Conservation (phyloP, 2,329 filamentous ascomycete genomes). For the Ceratocystis cubensis region DNA sequence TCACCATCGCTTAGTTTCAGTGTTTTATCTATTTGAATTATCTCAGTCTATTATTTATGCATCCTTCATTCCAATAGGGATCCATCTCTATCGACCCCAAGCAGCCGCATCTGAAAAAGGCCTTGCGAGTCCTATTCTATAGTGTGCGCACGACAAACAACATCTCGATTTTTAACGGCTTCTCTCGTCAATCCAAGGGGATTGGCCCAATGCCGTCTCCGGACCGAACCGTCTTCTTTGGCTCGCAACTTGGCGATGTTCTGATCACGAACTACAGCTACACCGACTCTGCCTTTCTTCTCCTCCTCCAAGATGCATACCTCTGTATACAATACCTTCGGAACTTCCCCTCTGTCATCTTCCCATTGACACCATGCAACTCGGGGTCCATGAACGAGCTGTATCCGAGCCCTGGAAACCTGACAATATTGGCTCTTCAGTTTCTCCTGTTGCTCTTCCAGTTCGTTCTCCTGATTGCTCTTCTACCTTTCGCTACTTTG, state of each 20-base stretch:
- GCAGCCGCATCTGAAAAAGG: too few relatives aligned
- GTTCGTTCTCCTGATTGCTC: conserved; percentile 46
- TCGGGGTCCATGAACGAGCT: conserved; percentile 52
- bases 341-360: conserved; percentile 49
- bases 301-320: conserved; percentile 28
- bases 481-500: conserved; percentile 36
- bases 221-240: conserved; percentile 39
- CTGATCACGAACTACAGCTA: conserved; percentile 50
- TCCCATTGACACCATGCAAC: conserved; percentile 41
- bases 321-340: conserved; percentile 36
- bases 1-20: background rate
- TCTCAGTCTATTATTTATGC: background rate
- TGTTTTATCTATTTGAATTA: background rate
- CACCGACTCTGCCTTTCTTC: conserved; percentile 42
- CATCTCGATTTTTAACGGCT: background rate
- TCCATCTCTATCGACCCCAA: too few relatives aligned
- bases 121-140: too few relatives aligned
- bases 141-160: background rate
- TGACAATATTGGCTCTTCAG: conserved; percentile 47
- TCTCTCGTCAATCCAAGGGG: background rate
- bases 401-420: conserved; percentile 43
- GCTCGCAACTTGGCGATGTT: conserved; percentile 45
- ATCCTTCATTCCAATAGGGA: background rate
- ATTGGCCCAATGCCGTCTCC: background rate
- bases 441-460: conserved; percentile 47